Evolutionary conservation across 2,329 filamentous ascomycete genomes (phyloP), one percentile per base, ranked within the genome.

Genomic region (Colletotrichum musicola): DNA sequence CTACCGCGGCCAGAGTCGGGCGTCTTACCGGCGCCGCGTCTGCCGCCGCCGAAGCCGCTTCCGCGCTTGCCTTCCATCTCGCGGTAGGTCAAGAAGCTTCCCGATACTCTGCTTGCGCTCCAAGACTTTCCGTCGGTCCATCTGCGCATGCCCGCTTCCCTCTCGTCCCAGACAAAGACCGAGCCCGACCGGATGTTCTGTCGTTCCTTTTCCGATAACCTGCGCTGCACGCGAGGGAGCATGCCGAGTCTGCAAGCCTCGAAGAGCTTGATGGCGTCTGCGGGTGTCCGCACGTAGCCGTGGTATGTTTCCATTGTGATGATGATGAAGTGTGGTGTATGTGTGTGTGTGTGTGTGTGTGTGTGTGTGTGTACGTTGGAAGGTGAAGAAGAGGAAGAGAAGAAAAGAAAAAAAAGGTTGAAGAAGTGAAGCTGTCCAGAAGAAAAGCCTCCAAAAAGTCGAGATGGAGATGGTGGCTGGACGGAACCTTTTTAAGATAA

Each of bases 71-170:
- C 96, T 81, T 99, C 96, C 96, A 99, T 99, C 78, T 99, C 96
- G 46, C 96, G 88, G 77, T 99, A 99, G 7, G 96, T 98, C 69
- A 99, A 82, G 79, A 99, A 99, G 83, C 96, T 98, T 59, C 96
- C 96, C 0, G 95, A 98, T 0, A 99, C 96, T 71, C 96, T 90
- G 82, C 95, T 98, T 40, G 96, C 96, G 77, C 95, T 98, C 96
- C 96, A 99, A 42, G 95, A 98, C 80, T 99, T 99, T 64, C 96
- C 96, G 75, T 99, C 96, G 0, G 96, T 99, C 96, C 96, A 99
- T 80, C 96, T 87, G 76, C 96, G 89, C 96, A 99, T 99, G 73
- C 96, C 96, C 12, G 96, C 96, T 84, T 99, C 96, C 74, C 95
- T 87, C 84, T 99, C 96, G 80, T 99, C 96, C 96, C 96, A 99